Evolutionary conservation across 805 yeast species (phyloP), one percentile per base, ranked within the genome.

Genomic region (Starmerella scarabaei): DNA sequence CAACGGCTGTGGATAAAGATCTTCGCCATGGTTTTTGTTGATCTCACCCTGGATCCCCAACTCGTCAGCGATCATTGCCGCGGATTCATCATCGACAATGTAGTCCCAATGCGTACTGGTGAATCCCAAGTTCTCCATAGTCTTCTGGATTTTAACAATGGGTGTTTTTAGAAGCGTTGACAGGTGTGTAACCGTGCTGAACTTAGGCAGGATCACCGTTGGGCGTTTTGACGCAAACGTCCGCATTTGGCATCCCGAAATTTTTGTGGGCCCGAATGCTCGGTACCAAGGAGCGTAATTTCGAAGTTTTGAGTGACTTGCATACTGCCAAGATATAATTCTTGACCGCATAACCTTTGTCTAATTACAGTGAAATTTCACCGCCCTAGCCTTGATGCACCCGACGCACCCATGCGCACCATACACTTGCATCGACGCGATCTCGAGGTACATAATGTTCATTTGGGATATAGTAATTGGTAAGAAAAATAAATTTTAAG

Each of bases 1-100:
- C 2, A 63, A 55, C 14, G 55, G 50, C 35, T 45, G 50, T 15
- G 83, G 74, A 46, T 77, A 73, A 38, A 78, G 60, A 45, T 74
- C 77, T 12, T 68, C 68, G 2, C 80, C 77, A 4, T 67, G 63
- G n/a, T 67, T 68, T 36, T 75, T 80, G 42, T 71, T 74, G 37
- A 67, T 61, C 36, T 47, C 50, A 23, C 57, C 77, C 24, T 75
- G 80, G 52, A 72, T 81, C 8, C 91, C 91, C 51, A 73, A 81
- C 53, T 91, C 97, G 55, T 82, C 93, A 0, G 95, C 88, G 49
- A 91, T 77, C 41, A 91, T 63, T 17, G 78, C 70, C 0, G 94
- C 91, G 27, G 83, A 83, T 53, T 86, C 97, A 43, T 69, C 74
- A 48, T 91, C 94, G 21, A 91, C 60, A 49, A 91, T 81, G 58